These are phyloP conservation scores for Cryptosporidium sp. DNA, from an alignment of 169 alveolate species.

Conservation along the genomic window DNA sequence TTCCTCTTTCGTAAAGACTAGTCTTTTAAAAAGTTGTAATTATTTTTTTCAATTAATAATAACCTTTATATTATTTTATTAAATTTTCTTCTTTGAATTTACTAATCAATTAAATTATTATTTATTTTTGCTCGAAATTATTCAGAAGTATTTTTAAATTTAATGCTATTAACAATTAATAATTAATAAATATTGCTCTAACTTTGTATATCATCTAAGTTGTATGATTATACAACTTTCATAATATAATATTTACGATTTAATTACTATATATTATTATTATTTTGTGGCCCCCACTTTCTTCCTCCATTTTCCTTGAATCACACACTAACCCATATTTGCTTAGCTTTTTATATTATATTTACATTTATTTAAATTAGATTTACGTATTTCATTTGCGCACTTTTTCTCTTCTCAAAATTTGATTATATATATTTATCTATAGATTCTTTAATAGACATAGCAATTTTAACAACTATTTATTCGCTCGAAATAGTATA, in stretches of 20 bases:
- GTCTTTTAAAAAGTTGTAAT: neutral
- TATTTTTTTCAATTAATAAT: neutral
- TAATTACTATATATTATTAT: neutral
- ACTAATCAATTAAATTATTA: neutral
- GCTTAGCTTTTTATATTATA: neutral
- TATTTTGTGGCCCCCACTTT: neutral
- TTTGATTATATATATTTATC: neutral
- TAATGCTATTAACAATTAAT: neutral
- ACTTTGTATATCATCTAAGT: neutral
- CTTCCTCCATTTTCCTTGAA: neutral
- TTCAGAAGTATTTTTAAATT: neutral
- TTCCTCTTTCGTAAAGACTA: neutral
- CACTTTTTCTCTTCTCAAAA: neutral
- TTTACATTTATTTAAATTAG: neutral
- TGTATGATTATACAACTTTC: neutral
- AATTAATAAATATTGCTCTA: neutral
- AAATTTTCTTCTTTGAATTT: neutral
- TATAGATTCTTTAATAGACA: neutral
- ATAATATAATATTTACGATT: neutral
- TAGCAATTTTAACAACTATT: neutral
- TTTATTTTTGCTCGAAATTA: slow-evolving; percentile 5
- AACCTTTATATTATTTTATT: neutral
- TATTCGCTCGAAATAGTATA: neutral
- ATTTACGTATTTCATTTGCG: neutral
- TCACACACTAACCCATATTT: neutral